phyloP scores from a whole-genome alignment of 768 basidiomycete genomes.

The Mycena pura region DNA sequence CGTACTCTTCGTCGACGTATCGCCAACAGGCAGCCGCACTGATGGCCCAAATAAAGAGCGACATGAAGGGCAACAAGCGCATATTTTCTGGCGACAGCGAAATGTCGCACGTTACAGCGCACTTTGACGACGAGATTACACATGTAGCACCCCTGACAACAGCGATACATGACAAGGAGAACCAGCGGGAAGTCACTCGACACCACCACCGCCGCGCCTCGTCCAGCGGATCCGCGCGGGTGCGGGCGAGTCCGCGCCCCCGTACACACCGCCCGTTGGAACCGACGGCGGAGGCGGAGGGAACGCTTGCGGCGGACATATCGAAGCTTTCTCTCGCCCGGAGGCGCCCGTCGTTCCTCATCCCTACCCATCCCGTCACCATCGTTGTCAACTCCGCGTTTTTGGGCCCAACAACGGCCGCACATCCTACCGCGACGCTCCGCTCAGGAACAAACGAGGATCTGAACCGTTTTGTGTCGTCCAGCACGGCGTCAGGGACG shows the following conservation, averaged over 20 bases:
- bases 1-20: slow-evolving; percentile 70
- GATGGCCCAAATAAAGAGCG: slow-evolving; percentile 86
- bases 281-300: slow-evolving; percentile 49
- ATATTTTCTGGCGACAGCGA: slow-evolving; percentile 74
- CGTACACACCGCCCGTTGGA: slow-evolving; percentile 44
- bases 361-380: slow-evolving; percentile 26
- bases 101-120: slow-evolving; percentile 48
- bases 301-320: slow-evolving; percentile 47
- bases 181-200: slow-evolving; percentile 14
- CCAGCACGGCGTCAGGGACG: slow-evolving; percentile 82
- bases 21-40: slow-evolving; percentile 78
- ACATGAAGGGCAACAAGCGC: slow-evolving; percentile 77
- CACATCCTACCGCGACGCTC: slow-evolving; percentile 59
- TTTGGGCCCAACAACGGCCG: slow-evolving; percentile 31
- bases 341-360: slow-evolving; percentile 33
- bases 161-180: slow-evolving; percentile 26
- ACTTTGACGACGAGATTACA: slow-evolving; percentile 38
- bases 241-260: slow-evolving; percentile 51
- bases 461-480: slow-evolving; percentile 88
- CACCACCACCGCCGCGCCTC: slow-evolving; percentile 25
- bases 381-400: slow-evolving; percentile 32
- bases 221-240: slow-evolving; percentile 1
- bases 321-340: slow-evolving; percentile 53
- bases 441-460: slow-evolving; percentile 68
- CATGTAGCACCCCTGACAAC: slow-evolving; percentile 18